phyloP scores from a whole-genome alignment of 2,329 filamentous ascomycete genomes.

The Paracoccidioides lutzii region DNA sequence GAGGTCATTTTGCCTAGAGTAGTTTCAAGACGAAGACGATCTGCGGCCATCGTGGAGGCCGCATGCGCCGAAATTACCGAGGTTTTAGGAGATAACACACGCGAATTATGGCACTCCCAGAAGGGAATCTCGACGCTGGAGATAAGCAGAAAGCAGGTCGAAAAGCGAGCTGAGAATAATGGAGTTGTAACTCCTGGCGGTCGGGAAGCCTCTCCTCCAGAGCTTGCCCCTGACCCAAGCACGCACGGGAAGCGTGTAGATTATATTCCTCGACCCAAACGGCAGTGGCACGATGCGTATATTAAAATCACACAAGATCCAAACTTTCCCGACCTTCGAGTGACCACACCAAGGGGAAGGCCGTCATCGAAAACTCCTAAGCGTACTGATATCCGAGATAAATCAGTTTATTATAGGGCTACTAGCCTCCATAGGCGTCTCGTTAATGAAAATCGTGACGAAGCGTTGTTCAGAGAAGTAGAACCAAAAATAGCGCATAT shows the following conservation, averaged over 20 bases:
- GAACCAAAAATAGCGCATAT: background rate
- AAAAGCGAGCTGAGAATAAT: conserved; percentile 18
- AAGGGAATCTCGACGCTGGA: conserved; percentile 18
- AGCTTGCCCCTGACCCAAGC: conserved; percentile 15
- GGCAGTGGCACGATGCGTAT: conserved; percentile 31
- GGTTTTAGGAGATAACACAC: conserved; percentile 23
- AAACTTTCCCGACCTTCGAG: background rate
- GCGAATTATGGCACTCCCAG: conserved; percentile 12
- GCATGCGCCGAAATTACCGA: conserved; percentile 30
- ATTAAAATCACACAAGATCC: conserved; percentile 14
- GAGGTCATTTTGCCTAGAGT: conserved; percentile 46
- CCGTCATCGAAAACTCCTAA: background rate
- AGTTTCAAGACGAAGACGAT: conserved; percentile 43
- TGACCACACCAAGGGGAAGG: conserved; percentile 20
- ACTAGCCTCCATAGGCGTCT: background rate
- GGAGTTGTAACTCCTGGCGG: conserved; percentile 20
- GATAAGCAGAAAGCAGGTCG: conserved; percentile 18
- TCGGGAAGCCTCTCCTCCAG: conserved; percentile 16
- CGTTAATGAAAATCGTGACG: background rate
- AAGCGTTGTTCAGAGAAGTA: background rate
- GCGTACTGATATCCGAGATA: background rate
- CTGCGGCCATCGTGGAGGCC: conserved; percentile 46
- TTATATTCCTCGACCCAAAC: conserved; percentile 25
- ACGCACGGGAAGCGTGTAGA: conserved; percentile 8
- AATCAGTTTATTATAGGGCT: background rate